Conservation (phyloP, 768 basidiomycete species). For the Glaciozyma martinii region DNA sequence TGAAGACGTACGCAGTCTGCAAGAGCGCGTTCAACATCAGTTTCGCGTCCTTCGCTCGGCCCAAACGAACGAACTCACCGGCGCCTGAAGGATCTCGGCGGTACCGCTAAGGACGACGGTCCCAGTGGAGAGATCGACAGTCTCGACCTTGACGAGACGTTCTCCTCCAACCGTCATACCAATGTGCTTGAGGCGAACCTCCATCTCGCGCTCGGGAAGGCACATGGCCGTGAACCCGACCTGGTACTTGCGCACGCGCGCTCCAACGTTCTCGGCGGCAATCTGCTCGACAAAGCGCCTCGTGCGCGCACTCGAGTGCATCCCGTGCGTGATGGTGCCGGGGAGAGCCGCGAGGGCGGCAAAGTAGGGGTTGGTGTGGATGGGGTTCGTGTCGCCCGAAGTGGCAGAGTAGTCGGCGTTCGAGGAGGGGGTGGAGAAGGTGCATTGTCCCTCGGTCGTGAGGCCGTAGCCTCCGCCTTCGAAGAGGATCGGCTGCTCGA, state of each 20-base stretch:
- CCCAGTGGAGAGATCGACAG: slow-evolving; percentile 61
- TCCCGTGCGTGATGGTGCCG: slow-evolving; percentile 93
- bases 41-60: background rate
- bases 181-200: slow-evolving; percentile 75
- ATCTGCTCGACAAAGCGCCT: slow-evolving; percentile 85
- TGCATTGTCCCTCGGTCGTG: slow-evolving; percentile 52
- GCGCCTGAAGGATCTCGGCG: slow-evolving; percentile 84
- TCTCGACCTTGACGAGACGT: slow-evolving; percentile 81
- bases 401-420: slow-evolving; percentile 94
- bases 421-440: slow-evolving; percentile 73
- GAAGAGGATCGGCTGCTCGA: slow-evolving; percentile 68
- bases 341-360: slow-evolving; percentile 85
- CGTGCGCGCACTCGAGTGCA: slow-evolving; percentile 94
- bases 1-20: slow-evolving; percentile 90
- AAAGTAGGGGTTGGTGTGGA: slow-evolving; percentile 98
- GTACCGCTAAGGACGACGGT: slow-evolving; percentile 88
- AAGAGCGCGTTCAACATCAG: no score
- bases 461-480: slow-evolving; percentile 80
- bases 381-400: slow-evolving; percentile 98
- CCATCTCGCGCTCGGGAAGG: slow-evolving; percentile 76
- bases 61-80: slow-evolving; percentile 10
- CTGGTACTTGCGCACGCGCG: slow-evolving; percentile 82
- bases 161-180: slow-evolving; percentile 82
- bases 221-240: slow-evolving; percentile 98
- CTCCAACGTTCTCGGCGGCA: slow-evolving; percentile 83